Evolutionary conservation across 352 stramenopile species (phyloP).

Genomic region (Phytophthora sojae): DNA sequence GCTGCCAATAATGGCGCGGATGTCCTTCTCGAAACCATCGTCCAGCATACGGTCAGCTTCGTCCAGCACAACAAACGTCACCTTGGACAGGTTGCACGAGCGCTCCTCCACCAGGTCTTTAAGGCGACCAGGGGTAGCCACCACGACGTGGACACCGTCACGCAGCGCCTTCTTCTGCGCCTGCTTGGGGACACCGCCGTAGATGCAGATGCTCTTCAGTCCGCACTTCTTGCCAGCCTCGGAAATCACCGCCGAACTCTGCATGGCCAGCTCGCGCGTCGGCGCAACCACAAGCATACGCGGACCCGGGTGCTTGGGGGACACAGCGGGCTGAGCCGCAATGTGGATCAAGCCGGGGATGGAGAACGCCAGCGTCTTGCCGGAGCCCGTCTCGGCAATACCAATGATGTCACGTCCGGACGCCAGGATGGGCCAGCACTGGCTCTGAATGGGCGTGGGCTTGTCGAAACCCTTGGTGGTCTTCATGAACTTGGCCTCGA

Average conservation of each 20-base stretch:
- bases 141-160: conserved; percentile 91
- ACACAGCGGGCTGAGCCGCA: conserved; percentile 62
- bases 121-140: conserved; percentile 96
- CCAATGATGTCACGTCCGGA: conserved; percentile 91
- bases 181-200: conserved; percentile 96
- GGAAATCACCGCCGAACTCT: conserved; percentile 93
- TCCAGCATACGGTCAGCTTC: conserved; percentile 96
- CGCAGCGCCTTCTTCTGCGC: conserved; percentile 92
- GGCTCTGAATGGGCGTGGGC: conserved; percentile 98
- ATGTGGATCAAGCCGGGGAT: conserved; percentile 94
- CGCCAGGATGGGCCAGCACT: conserved; percentile 95
- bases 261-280: conserved; percentile 95
- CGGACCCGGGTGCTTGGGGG: conserved; percentile 68
- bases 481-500: conserved; percentile 90
- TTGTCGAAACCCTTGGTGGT: conserved; percentile 89
- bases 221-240: conserved; percentile 91
- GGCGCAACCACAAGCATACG: conserved; percentile 95
- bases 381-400: conserved; percentile 94
- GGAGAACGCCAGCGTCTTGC: conserved; percentile 97
- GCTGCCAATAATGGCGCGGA: conserved; percentile 87
- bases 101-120: conserved; percentile 92
- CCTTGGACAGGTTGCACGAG: conserved; percentile 84
- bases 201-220: conserved; percentile 93
- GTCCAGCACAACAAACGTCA: conserved; percentile 96
- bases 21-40: conserved; percentile 96